Conservation (phyloP, 2,329 filamentous ascomycete genomes). For the Trichocomaceae sp. region DNA sequence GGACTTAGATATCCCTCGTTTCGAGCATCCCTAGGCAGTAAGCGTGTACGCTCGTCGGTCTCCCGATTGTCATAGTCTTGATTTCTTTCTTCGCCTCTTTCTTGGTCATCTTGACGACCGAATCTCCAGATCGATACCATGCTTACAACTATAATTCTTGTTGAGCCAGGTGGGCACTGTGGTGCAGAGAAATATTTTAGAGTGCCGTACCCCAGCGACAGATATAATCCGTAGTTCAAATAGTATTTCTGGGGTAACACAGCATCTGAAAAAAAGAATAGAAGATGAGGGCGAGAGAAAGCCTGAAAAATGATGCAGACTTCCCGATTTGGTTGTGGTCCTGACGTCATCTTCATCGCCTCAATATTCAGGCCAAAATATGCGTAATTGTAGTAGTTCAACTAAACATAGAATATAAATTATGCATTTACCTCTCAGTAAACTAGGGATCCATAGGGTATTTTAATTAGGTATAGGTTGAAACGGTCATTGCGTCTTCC, state of each 20-base stretch:
- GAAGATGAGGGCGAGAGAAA: neutral
- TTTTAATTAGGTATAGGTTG: too few species aligned
- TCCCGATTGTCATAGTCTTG: constrained; percentile 25
- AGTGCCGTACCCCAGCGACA: too few species aligned
- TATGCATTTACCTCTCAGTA: too few species aligned
- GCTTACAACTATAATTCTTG: neutral
- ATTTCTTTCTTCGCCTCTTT: constrained; percentile 1
- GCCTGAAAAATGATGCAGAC: neutral
- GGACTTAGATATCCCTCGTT: constrained; percentile 62
- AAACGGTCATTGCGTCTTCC: neutral
- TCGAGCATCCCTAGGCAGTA: constrained; percentile 59
- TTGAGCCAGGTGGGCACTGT: too few species aligned
- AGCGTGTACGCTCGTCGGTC: constrained; percentile 56
- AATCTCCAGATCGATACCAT: constrained; percentile 23
- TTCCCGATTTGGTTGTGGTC: constrained; percentile 1
- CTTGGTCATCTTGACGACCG: constrained; percentile 10
- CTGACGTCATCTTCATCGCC: constrained; percentile 6
- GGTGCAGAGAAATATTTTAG: too few species aligned
- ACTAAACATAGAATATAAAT: too few species aligned
- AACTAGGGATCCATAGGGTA: too few species aligned
- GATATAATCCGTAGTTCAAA: too few species aligned
- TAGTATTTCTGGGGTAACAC: too few species aligned
- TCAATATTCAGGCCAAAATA: neutral
- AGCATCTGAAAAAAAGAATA: neutral
- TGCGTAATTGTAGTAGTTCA: too few species aligned